Evolutionary conservation across 139 green algal genomes (phyloP).

Genomic region (Pleodorina starrii): DNA sequence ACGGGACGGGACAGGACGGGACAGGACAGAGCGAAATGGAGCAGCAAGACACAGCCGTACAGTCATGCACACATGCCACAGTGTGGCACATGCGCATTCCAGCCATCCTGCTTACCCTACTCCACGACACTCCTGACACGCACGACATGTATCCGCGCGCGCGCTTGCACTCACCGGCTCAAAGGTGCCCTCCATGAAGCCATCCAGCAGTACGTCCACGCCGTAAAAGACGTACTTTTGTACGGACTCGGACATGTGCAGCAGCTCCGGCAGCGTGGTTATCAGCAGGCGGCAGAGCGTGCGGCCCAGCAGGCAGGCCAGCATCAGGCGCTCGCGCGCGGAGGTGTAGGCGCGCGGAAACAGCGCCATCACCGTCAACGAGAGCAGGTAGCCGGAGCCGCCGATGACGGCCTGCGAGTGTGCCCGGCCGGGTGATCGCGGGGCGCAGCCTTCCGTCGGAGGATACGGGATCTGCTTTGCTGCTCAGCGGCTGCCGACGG

Average conservation of each 20-base stretch:
- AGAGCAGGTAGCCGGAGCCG: not conserved
- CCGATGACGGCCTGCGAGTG: slow-evolving; percentile 12
- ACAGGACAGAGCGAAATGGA: not conserved
- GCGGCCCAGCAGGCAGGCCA: slow-evolving; percentile 28
- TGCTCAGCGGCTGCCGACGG: too few relatives aligned
- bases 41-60: not conserved
- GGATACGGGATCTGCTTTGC: too few relatives aligned
- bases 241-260: slow-evolving; percentile 19
- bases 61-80: not conserved
- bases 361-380: slow-evolving; percentile 2
- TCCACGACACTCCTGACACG: too few relatives aligned
- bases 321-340: slow-evolving; percentile 24
- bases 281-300: slow-evolving; percentile 3
- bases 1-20: not conserved
- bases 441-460: too few relatives aligned
- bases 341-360: not conserved
- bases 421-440: too few relatives aligned
- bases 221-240: slow-evolving; percentile 25
- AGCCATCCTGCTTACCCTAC: not conserved
- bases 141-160: not conserved
- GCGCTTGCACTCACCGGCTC: slow-evolving; percentile 24
- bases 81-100: not conserved
- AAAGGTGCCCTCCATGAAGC: slow-evolving; percentile 43
- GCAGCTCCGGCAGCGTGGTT: not conserved
- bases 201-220: slow-evolving; percentile 45